Conservation (phyloP, 768 basidiomycete species). For the Leucocoprinus birnbaumii region DNA sequence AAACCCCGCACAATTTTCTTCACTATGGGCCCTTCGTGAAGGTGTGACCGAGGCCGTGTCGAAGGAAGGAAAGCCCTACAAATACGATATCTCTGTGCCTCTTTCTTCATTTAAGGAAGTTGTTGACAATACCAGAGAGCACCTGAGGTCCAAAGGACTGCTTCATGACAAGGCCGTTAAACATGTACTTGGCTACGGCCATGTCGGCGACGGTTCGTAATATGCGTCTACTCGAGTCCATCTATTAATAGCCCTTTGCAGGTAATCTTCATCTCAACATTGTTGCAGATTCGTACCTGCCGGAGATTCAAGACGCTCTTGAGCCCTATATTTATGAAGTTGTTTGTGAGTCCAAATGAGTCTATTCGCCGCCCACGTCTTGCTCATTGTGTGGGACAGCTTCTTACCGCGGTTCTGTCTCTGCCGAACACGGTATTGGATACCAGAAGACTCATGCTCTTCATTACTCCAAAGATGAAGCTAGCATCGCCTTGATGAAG, state of each 20-base stretch:
- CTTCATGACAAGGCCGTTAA: constrained; percentile 73
- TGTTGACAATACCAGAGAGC: constrained; percentile 77
- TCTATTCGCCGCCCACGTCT: not conserved
- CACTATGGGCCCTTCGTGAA: constrained; percentile 91
- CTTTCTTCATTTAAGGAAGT: constrained; percentile 82
- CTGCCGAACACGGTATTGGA: constrained; percentile 97
- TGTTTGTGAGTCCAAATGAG: constrained; percentile 1
- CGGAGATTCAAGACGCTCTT: constrained; percentile 81
- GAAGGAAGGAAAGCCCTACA: constrained; percentile 94
- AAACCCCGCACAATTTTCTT: constrained; percentile 83
- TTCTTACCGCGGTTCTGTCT: constrained; percentile 84
- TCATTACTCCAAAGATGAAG: constrained; percentile 77
- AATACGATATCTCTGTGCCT: constrained; percentile 94
- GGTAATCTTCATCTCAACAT: constrained; percentile 95
- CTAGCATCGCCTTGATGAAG: constrained; percentile 87
- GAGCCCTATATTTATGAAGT: constrained; percentile 97
- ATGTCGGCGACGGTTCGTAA: constrained; percentile 88
- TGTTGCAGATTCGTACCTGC: constrained; percentile 76
- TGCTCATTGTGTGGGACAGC: constrained; percentile 34
- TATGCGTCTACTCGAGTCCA: not conserved
- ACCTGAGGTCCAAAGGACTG: constrained; percentile 65
- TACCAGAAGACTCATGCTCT: constrained; percentile 91
- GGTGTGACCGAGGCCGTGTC: constrained; percentile 88
- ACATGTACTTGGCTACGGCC: constrained; percentile 90
- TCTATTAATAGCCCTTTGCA: constrained; percentile 24